Evolutionary conservation across 805 yeast species (phyloP), one percentile per base, ranked within the genome.

Genomic region (Isabelozyma pseudorhagii): DNA sequence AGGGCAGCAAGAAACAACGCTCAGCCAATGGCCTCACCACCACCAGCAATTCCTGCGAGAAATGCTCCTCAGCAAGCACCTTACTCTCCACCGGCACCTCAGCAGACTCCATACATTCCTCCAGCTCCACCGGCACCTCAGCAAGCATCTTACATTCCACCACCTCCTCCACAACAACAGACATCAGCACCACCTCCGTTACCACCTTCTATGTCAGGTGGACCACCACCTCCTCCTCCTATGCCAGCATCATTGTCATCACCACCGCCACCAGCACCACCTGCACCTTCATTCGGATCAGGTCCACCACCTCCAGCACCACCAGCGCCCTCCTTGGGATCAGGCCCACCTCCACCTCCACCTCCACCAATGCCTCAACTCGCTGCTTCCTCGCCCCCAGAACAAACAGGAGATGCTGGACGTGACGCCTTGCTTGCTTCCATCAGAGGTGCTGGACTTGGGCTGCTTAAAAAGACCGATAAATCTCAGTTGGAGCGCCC

Each of bases 391-490:
- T 36, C 38, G 31, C 41, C 42, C 10, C 53, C 66, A 3, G 40
- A 58, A 2, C 63, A 68, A 8, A 50, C 61, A 1, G 58, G 58
- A 8, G 91, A 78, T 55, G 69, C 73, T 1, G 85, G 84, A 0
- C 75, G 96, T 57, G 96, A 88, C 64, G 96, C 96, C 0, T 75
- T 93, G 40, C 72, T 93, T 51, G 88, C 96, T 0, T 89, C 97
- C 0, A 93, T 93, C 56, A 78, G 97, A 57, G 82, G 85, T 38
- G 84, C 97, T 0, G 92, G 93, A 38, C 38, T 92, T 4, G 85
- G 86, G 0, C 60, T 81, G 5, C 77, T 93, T 56, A 82, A 77
- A 54, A 89, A 85, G 63, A 86, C 87, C 1, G 97, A 93, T 66
- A 93, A 91, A 67, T 68, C 89, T 0, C 91, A 87, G 58, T 71